phyloP scores from a whole-genome alignment of 2,329 filamentous ascomycete genomes.

The Aspergillus clavatus region DNA sequence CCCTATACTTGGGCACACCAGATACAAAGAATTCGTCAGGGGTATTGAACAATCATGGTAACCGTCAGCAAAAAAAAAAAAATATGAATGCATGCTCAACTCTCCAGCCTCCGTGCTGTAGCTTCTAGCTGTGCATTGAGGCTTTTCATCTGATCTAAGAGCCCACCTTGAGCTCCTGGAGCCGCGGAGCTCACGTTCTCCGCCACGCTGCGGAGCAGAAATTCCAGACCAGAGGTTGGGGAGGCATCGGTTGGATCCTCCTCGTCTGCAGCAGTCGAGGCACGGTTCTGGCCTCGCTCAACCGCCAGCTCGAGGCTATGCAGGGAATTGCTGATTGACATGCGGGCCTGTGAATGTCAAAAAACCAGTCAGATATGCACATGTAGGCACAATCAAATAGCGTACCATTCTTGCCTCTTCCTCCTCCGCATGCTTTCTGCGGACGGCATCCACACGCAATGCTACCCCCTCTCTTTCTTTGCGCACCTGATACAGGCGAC shows the following conservation, averaged over 20 bases:
- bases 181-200: constrained; percentile 38
- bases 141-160: constrained; percentile 37
- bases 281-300: constrained; percentile 32
- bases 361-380: neutral
- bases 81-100: constrained; percentile 11
- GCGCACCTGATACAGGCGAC: constrained; percentile 46
- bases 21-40: constrained; percentile 1
- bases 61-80: constrained; percentile 3
- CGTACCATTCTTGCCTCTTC: constrained; percentile 35
- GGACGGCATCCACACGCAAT: constrained; percentile 47
- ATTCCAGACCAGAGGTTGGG: constrained; percentile 37
- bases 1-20: neutral
- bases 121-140: constrained; percentile 43
- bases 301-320: constrained; percentile 40
- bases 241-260: constrained; percentile 10
- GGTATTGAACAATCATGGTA: constrained; percentile 2
- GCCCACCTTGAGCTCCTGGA: constrained; percentile 36
- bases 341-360: constrained; percentile 34
- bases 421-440: constrained; percentile 37
- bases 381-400: neutral
- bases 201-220: constrained; percentile 39
- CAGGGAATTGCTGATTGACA: constrained; percentile 40
- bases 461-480: constrained; percentile 47
- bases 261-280: constrained; percentile 16
- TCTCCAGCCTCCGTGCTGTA: constrained; percentile 26